These are phyloP conservation scores for Exophiala phaeomuriformis DNA, from an alignment of 2,329 filamentous ascomycete genomes.

Conservation along the genomic window DNA sequence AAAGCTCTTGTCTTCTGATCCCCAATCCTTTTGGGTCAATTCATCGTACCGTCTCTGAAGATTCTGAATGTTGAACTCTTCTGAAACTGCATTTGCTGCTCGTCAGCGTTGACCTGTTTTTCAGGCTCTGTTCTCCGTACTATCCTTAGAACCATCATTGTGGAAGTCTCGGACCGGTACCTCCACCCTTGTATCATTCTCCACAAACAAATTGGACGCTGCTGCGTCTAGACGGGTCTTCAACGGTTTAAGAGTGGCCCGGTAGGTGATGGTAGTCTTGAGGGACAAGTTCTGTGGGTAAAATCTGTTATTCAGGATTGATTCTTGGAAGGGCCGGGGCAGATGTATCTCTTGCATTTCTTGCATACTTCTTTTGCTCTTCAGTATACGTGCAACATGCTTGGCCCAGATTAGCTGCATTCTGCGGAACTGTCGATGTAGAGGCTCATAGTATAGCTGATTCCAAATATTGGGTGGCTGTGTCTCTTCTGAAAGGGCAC, in stretches of 20 bases:
- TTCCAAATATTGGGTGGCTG: no score
- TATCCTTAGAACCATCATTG: not conserved
- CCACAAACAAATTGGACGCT: constrained; percentile 7
- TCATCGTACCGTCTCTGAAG: constrained; percentile 31
- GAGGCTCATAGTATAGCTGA: no score
- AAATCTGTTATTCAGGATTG: not conserved
- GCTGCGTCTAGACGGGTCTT: not conserved
- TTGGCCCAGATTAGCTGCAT: no score
- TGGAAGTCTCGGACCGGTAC: constrained; percentile 28
- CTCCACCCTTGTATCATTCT: constrained; percentile 32
- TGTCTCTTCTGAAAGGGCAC: no score
- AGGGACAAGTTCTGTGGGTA: not conserved
- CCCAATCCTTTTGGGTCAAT: constrained; percentile 30
- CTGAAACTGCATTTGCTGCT: not conserved
- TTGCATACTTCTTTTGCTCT: not conserved
- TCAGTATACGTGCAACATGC: no score
- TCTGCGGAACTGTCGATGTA: no score
- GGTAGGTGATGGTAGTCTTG: not conserved
- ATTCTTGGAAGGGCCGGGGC: not conserved
- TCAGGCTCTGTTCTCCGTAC: not conserved
- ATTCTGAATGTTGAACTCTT: constrained; percentile 3
- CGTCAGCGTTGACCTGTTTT: not conserved
- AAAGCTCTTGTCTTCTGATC: constrained; percentile 34
- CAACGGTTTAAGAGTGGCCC: not conserved
- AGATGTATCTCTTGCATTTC: not conserved